Percentiles rank a stretch among this genome's conserved stretches.
phyloP scores from a whole-genome alignment of 306 rosid genomes.

The Corylus avellana region DNA sequence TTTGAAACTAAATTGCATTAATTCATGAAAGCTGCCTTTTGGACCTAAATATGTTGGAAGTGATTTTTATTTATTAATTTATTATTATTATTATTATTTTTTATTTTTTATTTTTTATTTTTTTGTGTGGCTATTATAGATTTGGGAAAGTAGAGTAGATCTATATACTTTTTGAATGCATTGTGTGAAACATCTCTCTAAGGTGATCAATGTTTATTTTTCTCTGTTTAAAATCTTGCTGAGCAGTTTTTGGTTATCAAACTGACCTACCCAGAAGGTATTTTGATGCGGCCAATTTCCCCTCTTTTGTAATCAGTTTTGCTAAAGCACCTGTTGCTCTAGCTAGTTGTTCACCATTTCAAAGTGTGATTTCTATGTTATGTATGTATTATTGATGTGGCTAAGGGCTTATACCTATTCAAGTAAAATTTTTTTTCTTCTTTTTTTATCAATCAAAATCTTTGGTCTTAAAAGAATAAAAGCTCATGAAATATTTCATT shows the following conservation, averaged over 20 bases:
- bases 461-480: background rate
- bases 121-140: too few relatives aligned
- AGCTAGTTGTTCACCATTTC: background rate
- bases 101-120: too few relatives aligned
- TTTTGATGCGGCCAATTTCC: background rate
- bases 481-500: too few relatives aligned
- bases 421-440: background rate
- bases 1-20: background rate
- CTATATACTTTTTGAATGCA: background rate
- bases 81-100: too few relatives aligned
- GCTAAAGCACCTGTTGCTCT: background rate
- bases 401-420: background rate
- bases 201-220: background rate
- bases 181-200: background rate
- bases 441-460: background rate
- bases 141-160: background rate
- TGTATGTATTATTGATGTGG: background rate
- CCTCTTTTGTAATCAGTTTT: background rate
- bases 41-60: background rate
- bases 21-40: background rate
- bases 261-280: background rate
- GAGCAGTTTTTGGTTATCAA: background rate
- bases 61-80: too few relatives aligned
- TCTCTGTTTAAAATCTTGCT: background rate
- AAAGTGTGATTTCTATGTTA: background rate